Evolutionary conservation across 331 rosid species (phyloP).

Genomic region (Stylosanthes scabra): DNA sequence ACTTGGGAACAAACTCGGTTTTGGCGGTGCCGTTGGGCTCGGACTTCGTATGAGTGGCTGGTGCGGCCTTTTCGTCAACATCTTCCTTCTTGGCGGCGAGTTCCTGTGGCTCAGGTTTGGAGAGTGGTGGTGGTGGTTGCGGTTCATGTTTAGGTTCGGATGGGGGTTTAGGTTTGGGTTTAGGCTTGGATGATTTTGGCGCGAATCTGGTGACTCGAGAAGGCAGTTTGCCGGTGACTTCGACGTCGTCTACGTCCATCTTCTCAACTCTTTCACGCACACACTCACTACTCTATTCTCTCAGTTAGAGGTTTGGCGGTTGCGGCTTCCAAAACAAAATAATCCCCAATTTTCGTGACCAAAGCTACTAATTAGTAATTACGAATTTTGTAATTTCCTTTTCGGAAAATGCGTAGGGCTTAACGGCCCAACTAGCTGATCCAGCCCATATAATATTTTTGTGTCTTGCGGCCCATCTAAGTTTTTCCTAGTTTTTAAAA

Average conservation of each 20-base stretch:
- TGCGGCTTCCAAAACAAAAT: not conserved
- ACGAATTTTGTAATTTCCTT: no score
- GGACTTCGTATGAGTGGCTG: constrained; percentile 12
- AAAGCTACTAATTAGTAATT: not conserved
- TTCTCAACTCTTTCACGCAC: not conserved
- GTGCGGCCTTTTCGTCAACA: not conserved
- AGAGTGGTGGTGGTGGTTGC: constrained; percentile 22
- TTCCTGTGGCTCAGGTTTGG: constrained; percentile 52
- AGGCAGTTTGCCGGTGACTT: constrained; percentile 50
- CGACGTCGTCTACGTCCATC: constrained; percentile 88
- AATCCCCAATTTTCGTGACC: not conserved
- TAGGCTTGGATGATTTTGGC: constrained; percentile 69
- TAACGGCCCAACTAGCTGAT: no score
- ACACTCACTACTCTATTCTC: not conserved
- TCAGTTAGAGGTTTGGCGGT: not conserved
- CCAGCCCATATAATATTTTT: no score
- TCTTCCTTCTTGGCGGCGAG: constrained; percentile 43
- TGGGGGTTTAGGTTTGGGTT: constrained; percentile 52
- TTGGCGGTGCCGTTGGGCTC: constrained; percentile 49
- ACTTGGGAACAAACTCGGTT: constrained; percentile 48
- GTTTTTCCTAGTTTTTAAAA: no score
- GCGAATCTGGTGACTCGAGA: constrained; percentile 66
- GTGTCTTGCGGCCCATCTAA: no score
- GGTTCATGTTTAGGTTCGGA: constrained; percentile 18
- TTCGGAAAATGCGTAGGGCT: no score